Evolutionary conservation across 345 rosid genomes (phyloP).

Genomic region (Citrus mangshanensis): DNA sequence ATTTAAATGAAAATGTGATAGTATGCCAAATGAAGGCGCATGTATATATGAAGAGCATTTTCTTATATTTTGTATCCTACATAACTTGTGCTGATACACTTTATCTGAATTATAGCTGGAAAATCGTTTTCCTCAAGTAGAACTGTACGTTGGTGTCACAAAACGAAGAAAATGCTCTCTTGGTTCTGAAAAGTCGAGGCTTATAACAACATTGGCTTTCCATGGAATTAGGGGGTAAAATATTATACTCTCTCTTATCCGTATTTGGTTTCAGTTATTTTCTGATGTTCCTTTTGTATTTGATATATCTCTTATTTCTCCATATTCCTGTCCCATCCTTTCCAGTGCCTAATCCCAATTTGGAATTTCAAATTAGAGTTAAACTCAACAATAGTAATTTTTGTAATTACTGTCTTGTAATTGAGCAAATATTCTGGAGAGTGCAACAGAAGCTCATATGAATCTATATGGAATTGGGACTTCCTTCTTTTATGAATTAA

Average conservation of each 20-base stretch:
- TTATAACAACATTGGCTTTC: constrained; percentile 49
- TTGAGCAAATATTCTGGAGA: background rate
- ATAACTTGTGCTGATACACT: background rate
- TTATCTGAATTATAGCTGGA: constrained; percentile 41
- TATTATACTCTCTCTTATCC: constrained; percentile 8
- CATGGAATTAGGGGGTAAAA: constrained; percentile 61
- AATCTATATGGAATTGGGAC: background rate
- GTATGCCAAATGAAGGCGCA: background rate
- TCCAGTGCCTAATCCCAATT: background rate
- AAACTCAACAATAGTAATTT: background rate
- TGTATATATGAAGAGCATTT: too few species aligned
- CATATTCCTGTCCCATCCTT: background rate
- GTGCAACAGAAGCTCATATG: background rate
- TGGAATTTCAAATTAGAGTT: background rate
- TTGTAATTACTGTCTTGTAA: background rate
- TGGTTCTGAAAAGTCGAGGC: constrained; percentile 50
- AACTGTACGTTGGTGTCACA: constrained; percentile 58
- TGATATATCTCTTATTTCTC: background rate
- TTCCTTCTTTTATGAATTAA: background rate
- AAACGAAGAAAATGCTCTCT: constrained; percentile 51
- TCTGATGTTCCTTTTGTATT: background rate
- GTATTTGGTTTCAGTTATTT: background rate
- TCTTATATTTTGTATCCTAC: background rate
- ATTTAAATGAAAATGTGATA: background rate
- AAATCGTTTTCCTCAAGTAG: constrained; percentile 27